phyloP scores from a whole-genome alignment of 495 filamentous ascomycete species.

The Daldinia concentrica region DNA sequence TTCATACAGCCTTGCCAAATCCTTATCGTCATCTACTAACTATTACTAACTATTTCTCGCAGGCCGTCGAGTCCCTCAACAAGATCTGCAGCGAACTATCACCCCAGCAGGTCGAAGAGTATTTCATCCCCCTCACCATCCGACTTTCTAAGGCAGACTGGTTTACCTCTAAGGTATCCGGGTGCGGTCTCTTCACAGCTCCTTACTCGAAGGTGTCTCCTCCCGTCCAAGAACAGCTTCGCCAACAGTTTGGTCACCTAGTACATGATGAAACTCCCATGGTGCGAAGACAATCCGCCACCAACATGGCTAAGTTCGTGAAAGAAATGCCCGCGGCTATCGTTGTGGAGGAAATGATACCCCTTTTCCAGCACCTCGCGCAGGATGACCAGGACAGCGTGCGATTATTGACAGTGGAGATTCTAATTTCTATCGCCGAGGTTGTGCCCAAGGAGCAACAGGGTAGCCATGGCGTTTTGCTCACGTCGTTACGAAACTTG shows the following conservation, averaged over 20 bases:
- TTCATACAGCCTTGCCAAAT: conserved; percentile 8
- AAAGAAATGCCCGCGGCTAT: conserved; percentile 91
- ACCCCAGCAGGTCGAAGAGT: conserved; percentile 90
- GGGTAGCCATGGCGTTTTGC: conserved; percentile 89
- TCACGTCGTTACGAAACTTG: conserved; percentile 87
- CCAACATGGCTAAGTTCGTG: conserved; percentile 96
- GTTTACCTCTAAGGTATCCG: conserved; percentile 99
- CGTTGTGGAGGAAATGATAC: conserved; percentile 98
- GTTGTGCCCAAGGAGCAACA: conserved; percentile 98
- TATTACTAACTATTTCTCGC: conserved; percentile 32
- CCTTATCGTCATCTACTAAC: conserved; percentile 22
- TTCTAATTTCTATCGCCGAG: conserved; percentile 95
- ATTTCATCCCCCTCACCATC: conserved; percentile 92
- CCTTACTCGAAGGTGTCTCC: conserved; percentile 90
- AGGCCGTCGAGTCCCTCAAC: conserved; percentile 99
- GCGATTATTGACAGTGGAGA: conserved; percentile 92
- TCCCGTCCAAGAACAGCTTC: conserved; percentile 84
- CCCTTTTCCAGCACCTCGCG: conserved; percentile 95
- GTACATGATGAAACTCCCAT: conserved; percentile 99
- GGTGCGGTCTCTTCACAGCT: conserved; percentile 89
- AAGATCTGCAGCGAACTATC: conserved; percentile 96
- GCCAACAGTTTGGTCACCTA: conserved; percentile 87
- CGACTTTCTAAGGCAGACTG: conserved; percentile 98
- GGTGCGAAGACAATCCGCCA: conserved; percentile 95
- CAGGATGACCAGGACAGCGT: conserved; percentile 98